Base-by-base conservation (phyloP, 2,329 filamentous ascomycete species). In the Verticillium zaregamsianum region DNA sequence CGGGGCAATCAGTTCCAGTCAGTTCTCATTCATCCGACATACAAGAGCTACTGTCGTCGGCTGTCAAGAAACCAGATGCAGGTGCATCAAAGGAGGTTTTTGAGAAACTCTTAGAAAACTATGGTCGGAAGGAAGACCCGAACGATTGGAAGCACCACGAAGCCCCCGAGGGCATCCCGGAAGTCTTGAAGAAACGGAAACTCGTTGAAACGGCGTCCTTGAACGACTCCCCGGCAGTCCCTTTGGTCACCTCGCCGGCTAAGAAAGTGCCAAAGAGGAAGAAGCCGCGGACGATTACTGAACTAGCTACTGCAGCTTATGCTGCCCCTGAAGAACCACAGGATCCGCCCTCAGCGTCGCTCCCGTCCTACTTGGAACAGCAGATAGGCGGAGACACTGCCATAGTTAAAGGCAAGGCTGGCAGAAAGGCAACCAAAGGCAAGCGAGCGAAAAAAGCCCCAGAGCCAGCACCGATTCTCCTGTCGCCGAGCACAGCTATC, bases 211-310 rank as follows among this genome's bases (percentile, higher is more conserved):
- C 82, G 45, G 73, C 86, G 1, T 72, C 77, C 1, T 73, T 73
- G 0, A 71, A 67, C 5, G 70, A 74, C 66, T 61, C 65, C 65
- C 57, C 65, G 62, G 59, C 69, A 52, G 3, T n/a, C 69, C 5
- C 58, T 17, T 8, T 5, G n/a, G 45, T 35, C 25, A 55, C 66
- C 7, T 65, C 67, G 1, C 64, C 61, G 14, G 64, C 70, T 54
- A 72, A 68, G 20, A 74, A 75, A 1, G 75, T 75, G 0, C 65
- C 68, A 1, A 86, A 84, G 69, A 71, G 3, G 73, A 92, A 90
- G 74, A 93, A 90, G 72, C 76, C 87, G 0, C 86, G 86, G 49
- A 96, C 92, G 0, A 88, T 96, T 61, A 96, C 92, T 0, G 90
- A 87, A 49, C 77, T 91, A 58, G 90, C 91, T 12, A 94, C 88